Base-by-base conservation (phyloP, 495 filamentous ascomycete genomes). In the Xylaria acuta region DNA sequence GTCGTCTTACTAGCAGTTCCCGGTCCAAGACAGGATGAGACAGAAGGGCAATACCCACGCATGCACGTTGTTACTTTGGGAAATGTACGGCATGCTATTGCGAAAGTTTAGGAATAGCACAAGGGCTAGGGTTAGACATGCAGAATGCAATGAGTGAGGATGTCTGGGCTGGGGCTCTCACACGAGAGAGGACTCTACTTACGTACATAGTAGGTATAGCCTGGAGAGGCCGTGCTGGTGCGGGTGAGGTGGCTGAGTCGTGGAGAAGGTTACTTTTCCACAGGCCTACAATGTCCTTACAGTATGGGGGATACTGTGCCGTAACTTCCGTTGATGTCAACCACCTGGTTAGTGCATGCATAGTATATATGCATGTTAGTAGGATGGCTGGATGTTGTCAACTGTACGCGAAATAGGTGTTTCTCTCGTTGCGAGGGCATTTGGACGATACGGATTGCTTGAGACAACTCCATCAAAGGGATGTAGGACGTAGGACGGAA, bases 241-340 rank as follows among this genome's bases (percentile, higher is more conserved):
- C 32, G 43, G 64, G 64, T 22, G 66, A 69, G 16, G 56, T 70
- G 68, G 59, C 68, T 64, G 68, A 70, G 68, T 63, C 68, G 56
- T 70, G 68, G 43, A 64, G 58, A 70, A 36, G 45, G 20, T 40
- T 12, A 62, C 45, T 41, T 47, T 63, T 59, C 56, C 32, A 51
- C 22, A 64, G 40, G 22, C 27, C 12, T 54, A 40, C 65, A 25
- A 38, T 9, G 43, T 25, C 45, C 18, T n/a, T 45, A 64, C 62
- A 49, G 62, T 64, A 40, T 27, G 16, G 16, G 25, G 25, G 53
- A n/a, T 49, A 64, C 62, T 64, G 62, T 64, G 16, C 41, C 41
- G 25, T 49, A 45, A 32, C 41, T 47, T 32, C 25, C 25, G 62
- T 40, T 64, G 22, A 47, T 64, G 41, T 64, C 11, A 56, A 32